Evolutionary conservation across 2,329 filamentous ascomycete genomes (phyloP), one percentile per base, ranked within the genome.

Genomic region (Aspergillus quadrilineatus): DNA sequence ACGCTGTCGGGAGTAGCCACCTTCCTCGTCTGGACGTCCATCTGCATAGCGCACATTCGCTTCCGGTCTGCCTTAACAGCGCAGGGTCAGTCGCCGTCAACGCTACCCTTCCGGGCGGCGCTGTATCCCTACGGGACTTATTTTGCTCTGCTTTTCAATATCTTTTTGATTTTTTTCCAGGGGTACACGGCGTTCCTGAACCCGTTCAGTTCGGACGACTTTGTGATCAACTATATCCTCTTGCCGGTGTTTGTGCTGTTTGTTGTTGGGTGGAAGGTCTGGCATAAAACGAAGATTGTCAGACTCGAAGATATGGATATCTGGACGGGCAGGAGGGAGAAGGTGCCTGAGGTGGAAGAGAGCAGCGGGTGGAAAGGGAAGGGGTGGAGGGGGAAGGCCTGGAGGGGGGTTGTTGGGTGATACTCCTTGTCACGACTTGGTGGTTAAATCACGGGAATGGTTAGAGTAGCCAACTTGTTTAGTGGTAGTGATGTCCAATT

Each of bases 221-320:
- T 84, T 62, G 79, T 85, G 30, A 76, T 82, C 50, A 81, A 80
- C 58, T 85, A 84, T 62, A 80, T 83, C 52, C 73, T 84, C 61
- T 60, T 84, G 1, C 79, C 79, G 1, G 67, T 83, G 2, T 83
- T 83, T 56, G 69, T 71, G 1, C 54, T 79, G 2, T 75, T 81
- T 26, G 78, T 75, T 36, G 57, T 78, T 15, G 72, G 69, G 0
- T 83, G 79, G 65, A 83, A 82, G 60, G 57, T 80, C 8, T 70
- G 67, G 55, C 68, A 73, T 54, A 72, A 69, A 57, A 76, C 75
- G 1, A 67, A 63, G 48, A 63, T 72, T 46, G 70, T 76, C 1
- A 68, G 66, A 28, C 41, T 74, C 32, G 60, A 65, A 36, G 74
- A 76, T 44, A 73, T 75, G 63, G 71, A 76, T 62, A 73, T 75